phyloP scores from a whole-genome alignment of 1,139 yeast species.

The Magnusiomyces sp. region DNA sequence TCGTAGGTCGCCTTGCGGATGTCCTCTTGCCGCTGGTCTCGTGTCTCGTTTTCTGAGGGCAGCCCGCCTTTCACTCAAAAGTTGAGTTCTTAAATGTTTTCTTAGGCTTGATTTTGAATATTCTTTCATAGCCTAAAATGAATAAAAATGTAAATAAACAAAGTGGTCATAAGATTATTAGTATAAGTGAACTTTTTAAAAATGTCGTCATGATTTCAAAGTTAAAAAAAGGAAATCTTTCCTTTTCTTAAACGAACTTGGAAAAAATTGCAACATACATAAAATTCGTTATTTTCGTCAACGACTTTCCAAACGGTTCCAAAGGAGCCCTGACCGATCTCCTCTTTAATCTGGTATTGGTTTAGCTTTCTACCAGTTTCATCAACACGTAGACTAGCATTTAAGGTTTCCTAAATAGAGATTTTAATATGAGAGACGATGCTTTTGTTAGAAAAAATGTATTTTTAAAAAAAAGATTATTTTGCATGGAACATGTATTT shows the following conservation, averaged over 20 bases:
- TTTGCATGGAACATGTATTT: no score
- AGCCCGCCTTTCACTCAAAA: constrained; percentile 9
- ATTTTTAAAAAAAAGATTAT: no score
- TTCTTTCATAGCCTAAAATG: constrained; percentile 60
- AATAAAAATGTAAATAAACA: background rate
- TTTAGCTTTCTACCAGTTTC: constrained; percentile 30
- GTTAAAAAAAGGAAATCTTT: background rate
- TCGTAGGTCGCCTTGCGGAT: background rate
- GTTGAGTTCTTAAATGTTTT: constrained; percentile 28
- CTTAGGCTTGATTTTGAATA: constrained; percentile 34
- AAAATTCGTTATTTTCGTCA: constrained; percentile 41
- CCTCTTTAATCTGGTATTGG: constrained; percentile 50
- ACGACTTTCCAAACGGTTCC: constrained; percentile 83
- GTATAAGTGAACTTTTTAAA: background rate
- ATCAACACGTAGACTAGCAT: constrained; percentile 29
- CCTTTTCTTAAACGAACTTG: background rate
- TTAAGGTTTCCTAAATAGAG: constrained; percentile 28
- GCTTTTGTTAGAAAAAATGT: background rate
- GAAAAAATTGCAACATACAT: constrained; percentile 25
- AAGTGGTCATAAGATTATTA: background rate
- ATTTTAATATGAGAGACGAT: no score
- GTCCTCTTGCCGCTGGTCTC: background rate
- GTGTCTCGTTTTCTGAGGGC: constrained; percentile 4
- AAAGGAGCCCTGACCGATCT: constrained; percentile 81
- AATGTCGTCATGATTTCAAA: no score